Evolutionary conservation across 108 stramenopile genomes (phyloP).

Genomic region (Stephanodiscus triporus): DNA sequence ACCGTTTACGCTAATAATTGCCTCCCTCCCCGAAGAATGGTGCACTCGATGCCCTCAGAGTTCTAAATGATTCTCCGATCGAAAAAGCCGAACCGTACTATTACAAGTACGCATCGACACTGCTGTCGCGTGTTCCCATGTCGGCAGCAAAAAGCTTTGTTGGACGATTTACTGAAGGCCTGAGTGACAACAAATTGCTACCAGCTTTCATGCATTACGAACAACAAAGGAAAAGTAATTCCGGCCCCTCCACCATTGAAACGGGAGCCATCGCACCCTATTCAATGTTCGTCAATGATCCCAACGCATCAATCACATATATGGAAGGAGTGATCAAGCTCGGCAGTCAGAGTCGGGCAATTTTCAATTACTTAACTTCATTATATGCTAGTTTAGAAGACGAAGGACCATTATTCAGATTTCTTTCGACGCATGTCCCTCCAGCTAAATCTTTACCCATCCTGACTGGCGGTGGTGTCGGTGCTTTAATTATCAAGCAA

Average conservation of each 20-base stretch:
- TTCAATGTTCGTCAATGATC: conserved; percentile 67
- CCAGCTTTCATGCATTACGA: conserved; percentile 86
- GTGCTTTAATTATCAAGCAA: conserved; percentile 35
- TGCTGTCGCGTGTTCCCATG: conserved; percentile 74
- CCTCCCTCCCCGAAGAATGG: conserved; percentile 44
- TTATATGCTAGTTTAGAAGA: conserved; percentile 80
- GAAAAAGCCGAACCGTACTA: conserved; percentile 84
- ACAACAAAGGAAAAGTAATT: conserved; percentile 38
- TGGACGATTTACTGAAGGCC: conserved; percentile 70
- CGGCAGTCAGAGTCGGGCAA: conserved; percentile 74
- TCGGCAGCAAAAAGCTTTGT: conserved; percentile 75
- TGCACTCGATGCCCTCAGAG: conserved; percentile 68
- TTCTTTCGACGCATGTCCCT: conserved; percentile 79
- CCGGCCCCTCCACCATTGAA: conserved; percentile 19
- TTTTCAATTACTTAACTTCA: conserved; percentile 77
- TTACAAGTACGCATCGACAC: conserved; percentile 70
- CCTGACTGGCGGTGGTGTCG: conserved; percentile 8
- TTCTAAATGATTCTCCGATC: conserved; percentile 76
- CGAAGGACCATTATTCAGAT: conserved; percentile 81
- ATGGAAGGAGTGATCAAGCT: conserved; percentile 84
- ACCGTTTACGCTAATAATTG: conserved; percentile 12
- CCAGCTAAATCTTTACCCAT: conserved; percentile 39
- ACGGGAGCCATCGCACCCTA: conserved; percentile 17
- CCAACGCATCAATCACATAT: conserved; percentile 60
- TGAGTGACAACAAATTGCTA: conserved; percentile 72